Percentiles rank a stretch among this genome's conserved stretches.
Conservation (phyloP, 192 early-diverging fungal species). For the Podila verticillata region DNA sequence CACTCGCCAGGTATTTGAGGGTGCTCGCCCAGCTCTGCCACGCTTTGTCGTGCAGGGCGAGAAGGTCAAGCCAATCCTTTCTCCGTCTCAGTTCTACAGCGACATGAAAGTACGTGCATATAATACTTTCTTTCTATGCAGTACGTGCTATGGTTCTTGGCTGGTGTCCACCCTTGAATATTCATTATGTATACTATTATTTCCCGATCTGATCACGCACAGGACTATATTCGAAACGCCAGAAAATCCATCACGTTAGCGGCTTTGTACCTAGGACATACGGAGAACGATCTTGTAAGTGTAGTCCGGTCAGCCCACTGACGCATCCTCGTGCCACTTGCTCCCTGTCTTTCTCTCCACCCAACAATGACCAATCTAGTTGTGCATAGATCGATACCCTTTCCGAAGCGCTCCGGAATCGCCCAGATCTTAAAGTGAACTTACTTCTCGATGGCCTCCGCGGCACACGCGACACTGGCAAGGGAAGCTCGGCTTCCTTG, state of each 20-base stretch:
- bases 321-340: no score
- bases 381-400: constrained; percentile 65
- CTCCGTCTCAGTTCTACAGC: constrained; percentile 58
- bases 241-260: constrained; percentile 81
- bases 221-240: constrained; percentile 76
- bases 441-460: constrained; percentile 92
- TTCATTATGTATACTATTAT: no score
- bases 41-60: constrained; percentile 53
- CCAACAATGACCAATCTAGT: not conserved
- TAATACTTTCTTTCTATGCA: no score
- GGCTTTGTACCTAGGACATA: constrained; percentile 89
- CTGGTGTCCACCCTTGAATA: no score
- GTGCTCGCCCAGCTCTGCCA: constrained; percentile 25
- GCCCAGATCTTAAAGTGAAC: constrained; percentile 65
- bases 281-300: constrained; percentile 80
- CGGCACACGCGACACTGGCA: constrained; percentile 70
- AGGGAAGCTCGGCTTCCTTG: constrained; percentile 73
- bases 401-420: constrained; percentile 61
- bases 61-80: constrained; percentile 45
- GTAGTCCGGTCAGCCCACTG: no score
- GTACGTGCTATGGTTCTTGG: constrained; percentile 24
- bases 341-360: no score
- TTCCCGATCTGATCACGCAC: not conserved
- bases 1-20: constrained; percentile 24
- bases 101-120: constrained; percentile 56